phyloP scores from a whole-genome alignment of 805 yeast genomes.

The Hyphopichia homilentoma region DNA sequence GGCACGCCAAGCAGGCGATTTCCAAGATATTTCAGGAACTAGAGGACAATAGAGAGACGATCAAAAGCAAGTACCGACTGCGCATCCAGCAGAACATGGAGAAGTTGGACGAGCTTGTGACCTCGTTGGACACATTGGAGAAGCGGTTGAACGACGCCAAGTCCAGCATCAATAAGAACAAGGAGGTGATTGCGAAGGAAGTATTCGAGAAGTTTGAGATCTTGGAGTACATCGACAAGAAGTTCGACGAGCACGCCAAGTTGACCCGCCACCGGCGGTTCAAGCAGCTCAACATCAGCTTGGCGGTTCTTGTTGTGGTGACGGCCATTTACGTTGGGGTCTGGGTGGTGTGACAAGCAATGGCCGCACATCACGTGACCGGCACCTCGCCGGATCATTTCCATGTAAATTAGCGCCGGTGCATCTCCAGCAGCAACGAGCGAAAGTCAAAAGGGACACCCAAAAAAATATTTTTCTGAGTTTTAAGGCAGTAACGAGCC shows the following conservation, averaged over 20 bases:
- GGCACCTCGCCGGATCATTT: no score
- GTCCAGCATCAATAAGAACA: constrained; percentile 19
- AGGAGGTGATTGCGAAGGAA: constrained; percentile 20
- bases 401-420: no score
- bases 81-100: constrained; percentile 24
- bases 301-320: constrained; percentile 14
- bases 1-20: constrained; percentile 13
- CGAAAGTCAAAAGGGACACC: no score
- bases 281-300: constrained; percentile 21
- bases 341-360: no score
- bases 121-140: constrained; percentile 22
- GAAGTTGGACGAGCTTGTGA: constrained; percentile 24
- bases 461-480: no score
- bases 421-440: no score
- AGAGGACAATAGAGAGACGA: constrained; percentile 10
- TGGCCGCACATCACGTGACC: no score
- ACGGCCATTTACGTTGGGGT: constrained; percentile 12
- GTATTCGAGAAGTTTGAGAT: constrained; percentile 25
- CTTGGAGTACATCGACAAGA: constrained; percentile 27
- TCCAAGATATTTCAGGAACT: constrained; percentile 16
- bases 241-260: constrained; percentile 24
- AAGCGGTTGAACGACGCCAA: constrained; percentile 21
- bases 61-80: constrained; percentile 18
- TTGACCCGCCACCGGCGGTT: constrained; percentile 22
- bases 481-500: no score